Percentiles rank a stretch among this genome's conserved stretches.
Evolutionary conservation across 2,329 filamentous ascomycete genomes (phyloP).

Genomic region (Hymenoscyphus occultus): DNA sequence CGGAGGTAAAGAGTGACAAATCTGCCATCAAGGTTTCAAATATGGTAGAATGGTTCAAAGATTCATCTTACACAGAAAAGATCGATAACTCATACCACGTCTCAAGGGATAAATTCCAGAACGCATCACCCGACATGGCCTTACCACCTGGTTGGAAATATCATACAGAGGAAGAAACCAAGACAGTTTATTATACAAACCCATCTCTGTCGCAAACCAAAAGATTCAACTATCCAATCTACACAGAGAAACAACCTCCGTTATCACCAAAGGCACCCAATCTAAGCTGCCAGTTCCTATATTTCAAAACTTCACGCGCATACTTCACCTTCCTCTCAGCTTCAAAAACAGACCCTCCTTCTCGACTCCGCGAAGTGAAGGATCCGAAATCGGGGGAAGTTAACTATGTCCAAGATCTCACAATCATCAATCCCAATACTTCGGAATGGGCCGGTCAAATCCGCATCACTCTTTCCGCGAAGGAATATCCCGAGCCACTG

Average conservation of each 20-base stretch:
- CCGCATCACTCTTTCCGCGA: not conserved
- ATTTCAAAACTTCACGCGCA: not conserved
- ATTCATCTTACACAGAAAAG: not conserved
- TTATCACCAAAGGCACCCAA: not conserved
- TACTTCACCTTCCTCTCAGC: slow-evolving; percentile 1
- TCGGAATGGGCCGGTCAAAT: not conserved
- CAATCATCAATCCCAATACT: not conserved
- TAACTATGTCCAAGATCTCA: not conserved
- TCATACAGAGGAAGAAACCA: not conserved
- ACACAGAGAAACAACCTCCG: not conserved
- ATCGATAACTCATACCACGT: not conserved
- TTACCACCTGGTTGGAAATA: not conserved
- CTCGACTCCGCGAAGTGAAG: not conserved
- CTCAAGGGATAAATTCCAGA: not conserved
- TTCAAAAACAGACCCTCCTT: not conserved
- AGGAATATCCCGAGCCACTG: not conserved
- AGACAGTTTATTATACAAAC: not conserved
- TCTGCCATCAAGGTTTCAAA: not conserved
- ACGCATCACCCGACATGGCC: not conserved
- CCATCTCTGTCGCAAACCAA: not conserved
- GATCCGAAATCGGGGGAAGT: not conserved
- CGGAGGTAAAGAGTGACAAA: not conserved
- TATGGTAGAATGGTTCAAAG: not conserved
- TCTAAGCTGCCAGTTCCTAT: not conserved
- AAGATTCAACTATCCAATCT: not conserved